Base-by-base conservation (phyloP, 768 basidiomycete species). In the Mycena belliarum region DNA sequence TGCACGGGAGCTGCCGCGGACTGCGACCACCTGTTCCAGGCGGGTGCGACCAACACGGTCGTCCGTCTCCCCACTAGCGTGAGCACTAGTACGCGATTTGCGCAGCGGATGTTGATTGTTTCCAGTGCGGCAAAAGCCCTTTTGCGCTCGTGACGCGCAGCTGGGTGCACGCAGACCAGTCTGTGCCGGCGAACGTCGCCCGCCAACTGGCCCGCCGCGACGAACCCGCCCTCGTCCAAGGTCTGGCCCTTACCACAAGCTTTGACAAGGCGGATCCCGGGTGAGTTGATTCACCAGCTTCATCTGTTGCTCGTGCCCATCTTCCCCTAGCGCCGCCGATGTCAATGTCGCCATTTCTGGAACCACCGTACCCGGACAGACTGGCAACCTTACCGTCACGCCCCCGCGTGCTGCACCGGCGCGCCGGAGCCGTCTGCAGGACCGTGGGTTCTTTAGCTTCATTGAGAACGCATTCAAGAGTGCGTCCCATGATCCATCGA, bases 1-100 rank as follows among this genome's bases (percentile, higher is more conserved):
- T 58, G 64, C 63, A 48, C 60, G 16, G 60, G 56, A 2, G 48
- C 32, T 24, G 52, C 46, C 32, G 25, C 20, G 0, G 26, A 49
- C 40, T 76, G 75, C 58, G 60, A 63, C 50, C 72, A 74, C 52
- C 51, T 75, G 18, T 71, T 68, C 51, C 61, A 71, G 38, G 65
- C 40, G 38, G 72, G 71, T 15, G 72, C 72, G 2, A 68, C 61
- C 21, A 63, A 71, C 53, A 76, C 73, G 7, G 49, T 76, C 11
- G 75, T 76, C 25, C 67, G 73, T 32, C 60, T 76, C 1, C 75
- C 75, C 1, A 61, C 70, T 40, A 61, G 61, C 55, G 75, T 76
- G 45, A 41, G 70, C 63, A 16, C 24, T 32, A 32, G 12, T 24
- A 3, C 32, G 32, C 21, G 33, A n/a, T 23, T 10, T 3, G 28